phyloP scores from a whole-genome alignment of 2,329 filamentous ascomycete species.

The Akanthomyces dipterigenus region DNA sequence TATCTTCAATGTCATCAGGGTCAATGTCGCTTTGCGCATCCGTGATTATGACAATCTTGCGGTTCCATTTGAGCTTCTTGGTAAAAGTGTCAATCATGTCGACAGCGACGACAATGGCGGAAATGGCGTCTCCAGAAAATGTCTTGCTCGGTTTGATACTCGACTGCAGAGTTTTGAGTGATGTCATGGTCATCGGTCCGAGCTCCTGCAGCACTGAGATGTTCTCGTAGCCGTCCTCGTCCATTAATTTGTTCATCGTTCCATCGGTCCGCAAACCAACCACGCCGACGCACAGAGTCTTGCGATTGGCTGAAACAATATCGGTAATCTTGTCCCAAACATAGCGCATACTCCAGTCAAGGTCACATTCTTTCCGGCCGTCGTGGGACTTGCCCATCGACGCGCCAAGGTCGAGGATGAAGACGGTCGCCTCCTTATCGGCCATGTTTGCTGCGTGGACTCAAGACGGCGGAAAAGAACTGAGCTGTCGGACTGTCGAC shows the following conservation, averaged over 20 bases:
- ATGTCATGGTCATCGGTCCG: constrained; percentile 54
- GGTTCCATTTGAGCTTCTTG: constrained; percentile 73
- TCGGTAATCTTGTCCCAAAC: constrained; percentile 85
- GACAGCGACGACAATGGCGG: constrained; percentile 77
- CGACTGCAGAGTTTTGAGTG: constrained; percentile 58
- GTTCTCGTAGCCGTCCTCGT: constrained; percentile 70
- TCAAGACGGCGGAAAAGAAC: background rate
- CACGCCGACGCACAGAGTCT: constrained; percentile 67
- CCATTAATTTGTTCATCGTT: constrained; percentile 61
- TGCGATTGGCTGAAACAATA: constrained; percentile 60
- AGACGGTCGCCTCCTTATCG: constrained; percentile 87
- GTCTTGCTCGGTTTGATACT: constrained; percentile 62
- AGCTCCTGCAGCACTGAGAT: constrained; percentile 73
- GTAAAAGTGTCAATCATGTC: constrained; percentile 78
- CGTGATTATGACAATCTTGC: constrained; percentile 78
- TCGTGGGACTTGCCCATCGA: constrained; percentile 72
- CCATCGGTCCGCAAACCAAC: constrained; percentile 76
- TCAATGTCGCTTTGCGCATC: constrained; percentile 72
- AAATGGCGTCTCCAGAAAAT: constrained; percentile 73
- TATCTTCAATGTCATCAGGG: constrained; percentile 60
- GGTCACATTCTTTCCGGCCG: constrained; percentile 68
- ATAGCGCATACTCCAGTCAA: constrained; percentile 86
- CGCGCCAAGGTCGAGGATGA: constrained; percentile 78
- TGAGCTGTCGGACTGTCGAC: background rate
- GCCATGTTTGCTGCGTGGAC: constrained; percentile 56